Base-by-base conservation (phyloP, 2,329 filamentous ascomycete species). In the Aureobasidium sp. region DNA sequence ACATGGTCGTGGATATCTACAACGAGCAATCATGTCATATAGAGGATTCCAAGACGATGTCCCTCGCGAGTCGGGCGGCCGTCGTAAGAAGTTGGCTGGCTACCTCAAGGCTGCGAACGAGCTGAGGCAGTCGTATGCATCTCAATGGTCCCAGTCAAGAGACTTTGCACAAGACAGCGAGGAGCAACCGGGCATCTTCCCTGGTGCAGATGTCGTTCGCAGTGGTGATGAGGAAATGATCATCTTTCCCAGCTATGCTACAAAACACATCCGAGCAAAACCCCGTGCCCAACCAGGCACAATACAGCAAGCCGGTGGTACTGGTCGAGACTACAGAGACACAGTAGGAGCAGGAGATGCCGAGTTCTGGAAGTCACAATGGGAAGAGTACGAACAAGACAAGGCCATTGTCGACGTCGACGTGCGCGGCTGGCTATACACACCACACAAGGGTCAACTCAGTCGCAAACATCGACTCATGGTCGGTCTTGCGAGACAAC, bases 371-470 rank as follows among this genome's bases (percentile, higher is more conserved):
- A 84, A 82, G 46, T 79, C 84, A 61, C 86, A 93, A 70, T 96
- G 90, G 89, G 85, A 92, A 62, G 83, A 83, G 64, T 83, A 87
- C 59, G 89, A 96, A 72, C 87, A 93, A 64, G 87, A 91, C 69
- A 89, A 88, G 72, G 91, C 92, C 0, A 80, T 97, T 4, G 89
- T 97, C 1, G 93, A 97, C 71, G 90, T 97, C 6, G 93, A 99
- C 72, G 90, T 99, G 27, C 84, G 93, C 67, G 94, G 94, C 15
- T 99, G 95, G 94, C 84, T 97, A 57, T 99, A 96, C 74, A 85
- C 86, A 42, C 93, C 93, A 20, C 90, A 93, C 69, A 83, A 82
- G 67, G 91, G 91, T 0, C 91, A 90, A 4, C 86, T 97, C 83
- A 93, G 85, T 29, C 84, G 92, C 67, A 91, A 91, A 70, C 95